Conservation (phyloP, 2,329 filamentous ascomycete species). For the Ophiosphaerella korrae region DNA sequence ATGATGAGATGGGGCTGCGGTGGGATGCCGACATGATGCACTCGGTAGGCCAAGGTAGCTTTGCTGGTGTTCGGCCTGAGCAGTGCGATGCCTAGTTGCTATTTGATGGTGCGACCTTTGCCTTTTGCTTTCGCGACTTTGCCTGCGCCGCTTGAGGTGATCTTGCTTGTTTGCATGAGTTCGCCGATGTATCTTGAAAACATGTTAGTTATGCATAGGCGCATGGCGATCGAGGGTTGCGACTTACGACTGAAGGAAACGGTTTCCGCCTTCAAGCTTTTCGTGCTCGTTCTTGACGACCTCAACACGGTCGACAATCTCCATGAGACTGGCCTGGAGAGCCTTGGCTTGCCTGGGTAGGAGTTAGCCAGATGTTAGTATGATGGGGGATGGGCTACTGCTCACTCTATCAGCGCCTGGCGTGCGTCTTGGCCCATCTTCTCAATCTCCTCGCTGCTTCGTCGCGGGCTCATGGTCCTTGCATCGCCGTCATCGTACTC, state of each 20-base stretch:
- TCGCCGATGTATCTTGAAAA: conserved; percentile 86
- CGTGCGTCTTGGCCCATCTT: conserved; percentile 83
- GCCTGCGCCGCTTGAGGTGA: conserved; percentile 58
- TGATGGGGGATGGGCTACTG: conserved; percentile 13
- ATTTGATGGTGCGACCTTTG: conserved; percentile 45
- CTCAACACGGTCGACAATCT: conserved; percentile 91
- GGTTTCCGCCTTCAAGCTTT: conserved; percentile 95
- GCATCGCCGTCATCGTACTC: conserved; percentile 87
- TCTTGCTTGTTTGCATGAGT: conserved; percentile 77
- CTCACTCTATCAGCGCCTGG: conserved; percentile 65
- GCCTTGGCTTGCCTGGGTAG: conserved; percentile 77
- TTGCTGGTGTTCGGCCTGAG: conserved; percentile 15
- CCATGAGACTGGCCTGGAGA: conserved; percentile 85
- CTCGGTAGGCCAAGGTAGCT: conserved; percentile 21
- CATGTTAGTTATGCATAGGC: conserved; percentile 17
- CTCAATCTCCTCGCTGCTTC: conserved; percentile 90
- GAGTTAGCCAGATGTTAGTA: conserved; percentile 23
- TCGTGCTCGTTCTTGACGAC: conserved; percentile 93
- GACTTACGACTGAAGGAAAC: conserved; percentile 76
- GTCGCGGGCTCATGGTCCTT: conserved; percentile 88
- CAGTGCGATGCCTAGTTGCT: conserved; percentile 34
- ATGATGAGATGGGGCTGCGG: conserved; percentile 36
- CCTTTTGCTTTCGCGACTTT: conserved; percentile 56
- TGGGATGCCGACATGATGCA: conserved; percentile 33
- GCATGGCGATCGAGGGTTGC: neutral